Base-by-base conservation (phyloP, 768 basidiomycete genomes). In the Trametes punicea region DNA sequence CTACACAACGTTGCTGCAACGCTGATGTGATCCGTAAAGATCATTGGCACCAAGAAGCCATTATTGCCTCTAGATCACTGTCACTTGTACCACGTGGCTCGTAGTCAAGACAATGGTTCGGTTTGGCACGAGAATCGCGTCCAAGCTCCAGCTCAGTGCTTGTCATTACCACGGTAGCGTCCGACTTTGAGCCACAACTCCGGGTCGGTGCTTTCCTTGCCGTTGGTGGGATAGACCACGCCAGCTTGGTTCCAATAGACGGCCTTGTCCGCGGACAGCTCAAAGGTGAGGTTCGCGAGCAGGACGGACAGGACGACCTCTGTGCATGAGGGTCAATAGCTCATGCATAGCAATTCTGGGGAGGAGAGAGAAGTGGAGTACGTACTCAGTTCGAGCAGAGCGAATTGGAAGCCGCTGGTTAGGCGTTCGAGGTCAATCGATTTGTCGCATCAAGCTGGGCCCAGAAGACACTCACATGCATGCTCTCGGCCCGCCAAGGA, bases 381-480 rank as follows among this genome's bases (percentile, higher is more conserved):
- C 55, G 40, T 21, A 56, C 55, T 56, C 38, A 56, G 40, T 16
- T 56, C 55, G 39, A 56, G 46, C 39, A 30, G 20, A 0, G 55
- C 13, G 55, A 48, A 56, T 11, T 46, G 40, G 29, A 48, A 55
- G 1, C 55, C 46, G 25, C 45, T 47, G 27, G 20, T 7, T 1
- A 4, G 16, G 36, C 5, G 23, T 2, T 15, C 8, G 3, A 21
- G 9, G 4, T 13, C 7, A 10, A 18, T 8, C n/a, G n/a, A n/a
- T n/a, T n/a, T n/a, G n/a, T n/a, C n/a, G n/a, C n/a, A n/a, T n/a
- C n/a, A n/a, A n/a, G n/a, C n/a, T 5, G n/a, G 7, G 31, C 9
- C 13, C 29, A 33, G 29, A 25, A 9, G 6, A 16, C 2, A 52
- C 51, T 33, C 16, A 53, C 51, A 54, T 54, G 52, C 52, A 54